phyloP scores from a whole-genome alignment of 2,329 filamentous ascomycete genomes.

The Ploettnerulaceae sp. region DNA sequence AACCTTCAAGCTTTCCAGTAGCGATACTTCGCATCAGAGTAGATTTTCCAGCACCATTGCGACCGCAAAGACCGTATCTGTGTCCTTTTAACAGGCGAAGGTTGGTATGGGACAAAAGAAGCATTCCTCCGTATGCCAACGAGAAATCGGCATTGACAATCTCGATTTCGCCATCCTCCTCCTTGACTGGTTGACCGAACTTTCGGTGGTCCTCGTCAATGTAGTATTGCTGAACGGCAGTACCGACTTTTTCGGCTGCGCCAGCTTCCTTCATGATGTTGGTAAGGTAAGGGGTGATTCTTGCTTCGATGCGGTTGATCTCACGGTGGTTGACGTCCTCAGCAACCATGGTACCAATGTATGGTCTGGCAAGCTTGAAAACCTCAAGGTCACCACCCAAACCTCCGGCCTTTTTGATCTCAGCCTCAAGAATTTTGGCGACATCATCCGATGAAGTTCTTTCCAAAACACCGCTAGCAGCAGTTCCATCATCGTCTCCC shows the following conservation, averaged over 20 bases:
- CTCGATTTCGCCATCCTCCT: conserved; percentile 87
- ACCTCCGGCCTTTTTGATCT: conserved; percentile 67
- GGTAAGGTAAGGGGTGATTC: conserved; percentile 71
- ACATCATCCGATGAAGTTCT: conserved; percentile 70
- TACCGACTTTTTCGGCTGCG: conserved; percentile 58
- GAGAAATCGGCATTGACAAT: conserved; percentile 99
- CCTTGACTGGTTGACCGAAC: conserved; percentile 76
- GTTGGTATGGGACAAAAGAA: conserved; percentile 93
- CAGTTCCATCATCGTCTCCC: conserved; percentile 61
- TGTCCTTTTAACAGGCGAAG: conserved; percentile 92
- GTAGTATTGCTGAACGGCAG: conserved; percentile 72
- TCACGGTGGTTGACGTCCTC: conserved; percentile 84
- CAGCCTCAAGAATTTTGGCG: conserved; percentile 64
- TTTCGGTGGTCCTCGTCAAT: conserved; percentile 82
- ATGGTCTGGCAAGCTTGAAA: conserved; percentile 64
- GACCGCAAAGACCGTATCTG: conserved; percentile 92
- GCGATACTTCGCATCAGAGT: conserved; percentile 97
- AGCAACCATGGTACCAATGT: conserved; percentile 78
- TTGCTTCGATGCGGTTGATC: conserved; percentile 63
- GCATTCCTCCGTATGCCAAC: conserved; percentile 94
- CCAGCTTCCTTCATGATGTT: conserved; percentile 60
- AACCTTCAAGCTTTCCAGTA: conserved; percentile 92
- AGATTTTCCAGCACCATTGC: conserved; percentile 98
- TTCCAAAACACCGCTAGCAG: conserved; percentile 48
- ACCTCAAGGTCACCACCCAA: conserved; percentile 57